Conservation (phyloP, 2,329 filamentous ascomycete species). For the Massarina eburnea region DNA sequence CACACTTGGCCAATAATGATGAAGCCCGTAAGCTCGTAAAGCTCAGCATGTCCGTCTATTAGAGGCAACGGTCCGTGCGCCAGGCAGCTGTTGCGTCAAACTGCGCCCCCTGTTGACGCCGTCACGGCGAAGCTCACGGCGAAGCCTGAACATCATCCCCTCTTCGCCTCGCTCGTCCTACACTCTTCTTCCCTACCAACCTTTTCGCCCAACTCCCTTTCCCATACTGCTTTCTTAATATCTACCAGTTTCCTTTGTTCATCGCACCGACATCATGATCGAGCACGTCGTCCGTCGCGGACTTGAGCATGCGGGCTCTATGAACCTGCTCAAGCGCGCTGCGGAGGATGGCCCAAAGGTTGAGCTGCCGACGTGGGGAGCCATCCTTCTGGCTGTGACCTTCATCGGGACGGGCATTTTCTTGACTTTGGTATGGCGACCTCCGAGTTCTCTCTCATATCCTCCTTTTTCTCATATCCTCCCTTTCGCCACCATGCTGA, state of each 20-base stretch:
- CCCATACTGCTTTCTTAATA: constrained; percentile 1
- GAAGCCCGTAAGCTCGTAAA: too few species aligned
- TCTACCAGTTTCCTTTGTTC: constrained; percentile 7
- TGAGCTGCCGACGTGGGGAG: constrained; percentile 35
- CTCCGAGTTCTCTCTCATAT: not conserved
- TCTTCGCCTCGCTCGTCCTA: constrained; percentile 5
- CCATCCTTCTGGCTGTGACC: constrained; percentile 35
- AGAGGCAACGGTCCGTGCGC: constrained; percentile 7
- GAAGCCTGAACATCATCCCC: not conserved
- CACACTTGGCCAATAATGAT: constrained; percentile 1
- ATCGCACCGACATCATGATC: constrained; percentile 22
- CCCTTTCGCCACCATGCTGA: constrained; percentile 5
- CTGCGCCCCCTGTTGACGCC: constrained; percentile 3
- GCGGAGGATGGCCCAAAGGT: constrained; percentile 14
- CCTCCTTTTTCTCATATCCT: not conserved
- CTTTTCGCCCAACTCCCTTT: constrained; percentile 1
- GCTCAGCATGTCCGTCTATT: not conserved
- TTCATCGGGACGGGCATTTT: constrained; percentile 45
- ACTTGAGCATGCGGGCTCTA: constrained; percentile 27
- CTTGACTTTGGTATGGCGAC: constrained; percentile 42
- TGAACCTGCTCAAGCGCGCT: constrained; percentile 31
- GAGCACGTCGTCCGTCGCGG: constrained; percentile 34
- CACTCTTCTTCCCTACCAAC: constrained; percentile 3
- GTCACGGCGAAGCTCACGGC: not conserved
- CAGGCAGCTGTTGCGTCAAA: constrained; percentile 16